These are phyloP conservation scores for Aspergillus neoniger DNA, from an alignment of 2,329 filamentous ascomycete genomes.

Conservation along the genomic window DNA sequence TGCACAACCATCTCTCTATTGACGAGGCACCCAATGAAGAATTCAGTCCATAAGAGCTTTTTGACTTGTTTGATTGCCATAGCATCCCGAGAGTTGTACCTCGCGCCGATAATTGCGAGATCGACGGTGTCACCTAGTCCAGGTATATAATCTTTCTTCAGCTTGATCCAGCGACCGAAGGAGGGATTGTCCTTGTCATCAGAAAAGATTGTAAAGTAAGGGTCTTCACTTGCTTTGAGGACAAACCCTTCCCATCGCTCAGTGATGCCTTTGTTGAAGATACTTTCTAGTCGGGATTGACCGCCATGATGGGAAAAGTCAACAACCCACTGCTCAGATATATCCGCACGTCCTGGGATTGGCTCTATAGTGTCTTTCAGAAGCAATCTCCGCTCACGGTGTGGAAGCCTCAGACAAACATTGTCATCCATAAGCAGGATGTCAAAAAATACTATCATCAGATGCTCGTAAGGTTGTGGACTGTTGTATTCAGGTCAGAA, in stretches of 20 bases:
- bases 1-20: constrained; percentile 64
- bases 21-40: constrained; percentile 73
- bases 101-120: constrained; percentile 75
- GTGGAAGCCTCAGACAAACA: constrained; percentile 50
- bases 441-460: constrained; percentile 65
- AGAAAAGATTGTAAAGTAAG: constrained; percentile 67
- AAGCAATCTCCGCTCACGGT: constrained; percentile 48
- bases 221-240: constrained; percentile 71
- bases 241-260: constrained; percentile 75
- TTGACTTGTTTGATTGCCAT: constrained; percentile 53
- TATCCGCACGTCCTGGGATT: constrained; percentile 63
- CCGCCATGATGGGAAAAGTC: constrained; percentile 62
- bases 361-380: constrained; percentile 59
- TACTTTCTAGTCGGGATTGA: constrained; percentile 57
- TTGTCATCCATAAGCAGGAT: constrained; percentile 60
- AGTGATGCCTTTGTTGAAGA: constrained; percentile 68
- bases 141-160: constrained; percentile 83
- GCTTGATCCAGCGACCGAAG: constrained; percentile 66
- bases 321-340: constrained; percentile 67
- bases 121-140: constrained; percentile 81
- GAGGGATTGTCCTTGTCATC: constrained; percentile 29
- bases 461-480: constrained; percentile 55
- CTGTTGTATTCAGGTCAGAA: constrained; percentile 30
- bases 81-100: constrained; percentile 67
- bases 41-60: constrained; percentile 72